Conservation (phyloP, 2,329 filamentous ascomycete genomes). For the Dactylellina leptospora region DNA sequence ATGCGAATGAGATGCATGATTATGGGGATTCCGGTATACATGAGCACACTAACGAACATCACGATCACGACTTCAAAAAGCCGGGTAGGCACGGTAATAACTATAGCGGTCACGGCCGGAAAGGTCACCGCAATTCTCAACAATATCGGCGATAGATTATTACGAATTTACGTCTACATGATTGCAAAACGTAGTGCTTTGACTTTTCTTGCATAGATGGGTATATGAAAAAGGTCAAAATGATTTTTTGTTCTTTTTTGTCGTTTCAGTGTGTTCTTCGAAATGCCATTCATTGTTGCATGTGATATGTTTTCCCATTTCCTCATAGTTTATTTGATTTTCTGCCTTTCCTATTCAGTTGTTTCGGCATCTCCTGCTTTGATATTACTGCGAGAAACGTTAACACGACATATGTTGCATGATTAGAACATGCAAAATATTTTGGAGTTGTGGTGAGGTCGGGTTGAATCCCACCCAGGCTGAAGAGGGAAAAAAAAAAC, state of each 20-base stretch:
- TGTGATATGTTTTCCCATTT: neutral
- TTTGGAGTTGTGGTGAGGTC: neutral
- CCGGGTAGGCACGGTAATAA: neutral
- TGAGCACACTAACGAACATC: too few relatives aligned
- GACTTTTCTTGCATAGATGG: too few relatives aligned
- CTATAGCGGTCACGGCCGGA: neutral
- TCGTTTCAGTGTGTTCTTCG: too few relatives aligned
- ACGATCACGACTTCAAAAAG: neutral
- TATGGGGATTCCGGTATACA: neutral
- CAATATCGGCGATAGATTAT: too few relatives aligned
- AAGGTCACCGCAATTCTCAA: too few relatives aligned
- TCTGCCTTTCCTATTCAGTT: neutral
- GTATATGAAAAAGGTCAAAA: too few relatives aligned
- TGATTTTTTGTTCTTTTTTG: too few relatives aligned
- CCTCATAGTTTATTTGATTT: conserved; percentile 1
- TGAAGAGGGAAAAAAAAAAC: too few relatives aligned
- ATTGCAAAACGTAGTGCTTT: too few relatives aligned
- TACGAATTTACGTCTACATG: too few relatives aligned
- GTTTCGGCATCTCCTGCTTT: conserved; percentile 7
- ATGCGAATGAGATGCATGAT: neutral
- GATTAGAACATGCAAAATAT: too few relatives aligned
- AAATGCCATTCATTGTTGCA: neutral
- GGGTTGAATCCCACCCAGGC: neutral
- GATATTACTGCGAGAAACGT: neutral
- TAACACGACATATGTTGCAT: too few relatives aligned